Percentiles rank a stretch among this genome's conserved stretches.
These are phyloP conservation scores for Eucalyptus marginata DNA, from an alignment of 345 rosid genomes.

Conservation along the genomic window DNA sequence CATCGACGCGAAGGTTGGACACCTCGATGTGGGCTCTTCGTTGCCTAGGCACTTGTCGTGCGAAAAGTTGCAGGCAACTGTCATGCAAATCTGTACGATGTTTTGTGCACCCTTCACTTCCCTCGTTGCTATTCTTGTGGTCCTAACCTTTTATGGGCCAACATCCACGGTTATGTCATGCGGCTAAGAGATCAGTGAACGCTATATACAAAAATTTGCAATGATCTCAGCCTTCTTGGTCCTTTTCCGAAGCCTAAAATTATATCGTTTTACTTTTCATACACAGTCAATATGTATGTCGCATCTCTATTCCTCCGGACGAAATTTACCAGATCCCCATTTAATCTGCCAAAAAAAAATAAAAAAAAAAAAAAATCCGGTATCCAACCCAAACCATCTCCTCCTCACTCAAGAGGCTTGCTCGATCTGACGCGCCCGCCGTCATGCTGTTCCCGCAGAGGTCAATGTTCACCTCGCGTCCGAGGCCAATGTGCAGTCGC, in stretches of 20 bases:
- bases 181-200: neutral
- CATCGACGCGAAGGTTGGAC: neutral
- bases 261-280: too few species aligned
- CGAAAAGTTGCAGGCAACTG: neutral
- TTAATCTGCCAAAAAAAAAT: neutral
- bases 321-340: neutral
- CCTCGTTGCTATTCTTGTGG: neutral
- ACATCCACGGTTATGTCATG: neutral
- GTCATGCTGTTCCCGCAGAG: neutral
- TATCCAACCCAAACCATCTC: neutral
- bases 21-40: neutral
- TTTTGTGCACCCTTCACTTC: neutral
- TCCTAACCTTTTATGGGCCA: neutral
- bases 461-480: neutral
- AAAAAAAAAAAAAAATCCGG: neutral
- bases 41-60: neutral
- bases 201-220: accelerated
- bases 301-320: neutral
- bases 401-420: neutral
- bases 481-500: neutral
- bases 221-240: neutral
- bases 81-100: neutral
- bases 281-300: neutral
- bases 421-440: neutral
- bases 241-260: neutral